Evolutionary conservation across 192 early-diverging fungal genomes (phyloP), one percentile per base, ranked within the genome.

Genomic region (Rhizophagus clarus): DNA sequence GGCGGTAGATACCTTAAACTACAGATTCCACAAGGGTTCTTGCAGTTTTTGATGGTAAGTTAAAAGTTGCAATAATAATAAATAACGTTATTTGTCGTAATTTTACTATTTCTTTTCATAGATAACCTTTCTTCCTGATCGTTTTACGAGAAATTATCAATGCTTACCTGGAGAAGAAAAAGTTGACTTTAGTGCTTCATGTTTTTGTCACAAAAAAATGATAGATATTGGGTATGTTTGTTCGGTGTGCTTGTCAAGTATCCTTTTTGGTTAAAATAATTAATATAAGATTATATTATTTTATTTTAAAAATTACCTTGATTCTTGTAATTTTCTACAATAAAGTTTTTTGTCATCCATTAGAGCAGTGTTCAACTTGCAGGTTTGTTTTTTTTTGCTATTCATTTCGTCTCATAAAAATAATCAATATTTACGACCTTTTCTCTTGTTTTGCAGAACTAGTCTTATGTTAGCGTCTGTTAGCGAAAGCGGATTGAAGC

Each of bases 191-290:
- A 83, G 96, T 15, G 94, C 98, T 9, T 93, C 96, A 0, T 99
- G 98, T 82, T 99, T 99, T 73, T 99, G 98, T 83, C 98, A 99
- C 85, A 96, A 96, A 81, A 91, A 89, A 64, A 92, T 96, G 51
- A 92, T 98, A 17, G 95, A 96, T 80, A 90, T 98, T 79, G 98
- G 96, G 0, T 98, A 89, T 85, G 98, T 99, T n/a, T 99, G 98
- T 82, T 97, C 96, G 1, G 97, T 98, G 15, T 99, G 98, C 81
- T 83, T 99, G 34, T 97, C 98, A 22, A 97, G 95, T 95, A 91
- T 26, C 80, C 72, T 34, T 42, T 17, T 7, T 66, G 10, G 8
- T 63, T 42, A 32, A n/a, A 62, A 83, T 84, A 77, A 26, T 28
- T 0, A 40, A 77, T 34, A 34, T 45, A 68, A 31, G 26, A 51